Conservation (phyloP, 176 grass and related monocot genomes). For the Calamus simplicifolius region DNA sequence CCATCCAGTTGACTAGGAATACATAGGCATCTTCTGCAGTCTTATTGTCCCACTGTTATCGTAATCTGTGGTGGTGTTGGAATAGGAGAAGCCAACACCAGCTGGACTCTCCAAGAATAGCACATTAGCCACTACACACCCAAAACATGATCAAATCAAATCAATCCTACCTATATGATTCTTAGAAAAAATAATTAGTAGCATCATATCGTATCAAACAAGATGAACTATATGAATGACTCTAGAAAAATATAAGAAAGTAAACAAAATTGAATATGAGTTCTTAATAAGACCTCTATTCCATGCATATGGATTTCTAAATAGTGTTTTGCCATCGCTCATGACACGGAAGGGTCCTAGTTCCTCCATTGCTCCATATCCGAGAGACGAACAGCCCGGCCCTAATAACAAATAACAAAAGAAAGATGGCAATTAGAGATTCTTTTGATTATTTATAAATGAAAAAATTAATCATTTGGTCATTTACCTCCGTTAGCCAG, state of each 20-base stretch:
- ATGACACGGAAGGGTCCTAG: constrained; percentile 84
- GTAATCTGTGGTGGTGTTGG: constrained; percentile 82
- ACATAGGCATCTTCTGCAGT: constrained; percentile 50
- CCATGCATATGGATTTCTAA: constrained; percentile 73
- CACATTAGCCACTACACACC: constrained; percentile 52
- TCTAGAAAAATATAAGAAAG: too few species aligned
- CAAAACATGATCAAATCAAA: neutral
- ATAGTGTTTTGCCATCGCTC: constrained; percentile 76
- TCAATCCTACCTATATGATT: neutral
- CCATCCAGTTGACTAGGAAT: constrained; percentile 67
- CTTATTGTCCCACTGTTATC: constrained; percentile 31
- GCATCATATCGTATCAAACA: too few species aligned
- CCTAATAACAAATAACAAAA: constrained; percentile 6
- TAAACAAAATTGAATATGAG: too few species aligned
- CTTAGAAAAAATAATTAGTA: too few species aligned
- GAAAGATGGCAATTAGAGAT: neutral
- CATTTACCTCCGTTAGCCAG: constrained; percentile 76
- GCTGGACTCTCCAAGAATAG: constrained; percentile 92
- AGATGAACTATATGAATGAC: too few species aligned
- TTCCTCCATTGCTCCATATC: constrained; percentile 89
- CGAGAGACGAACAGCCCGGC: constrained; percentile 84
- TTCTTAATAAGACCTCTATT: constrained; percentile 36
- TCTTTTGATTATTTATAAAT: neutral
- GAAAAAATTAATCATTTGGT: neutral
- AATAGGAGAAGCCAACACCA: constrained; percentile 89